These are phyloP conservation scores for sorghum (Sorghum bicolor) DNA, from an alignment of 176 grass and related monocot species.

Conservation along the genomic window Sorghum_bicolor_NCBIv3 NC_012871.2:74185001-74185500, in stretches of 20 bases:
- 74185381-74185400: background rate
- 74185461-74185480: background rate
- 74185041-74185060: no score
- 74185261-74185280: background rate
- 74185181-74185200: background rate
- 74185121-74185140: background rate
- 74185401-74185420: background rate
- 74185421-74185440: background rate
- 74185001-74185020: no score
- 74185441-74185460: background rate
- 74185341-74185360: background rate
- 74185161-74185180: constrained; percentile 1
- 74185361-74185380: background rate
- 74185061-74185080: no score
- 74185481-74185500: background rate
- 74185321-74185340: background rate
- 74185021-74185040: no score
- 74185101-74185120: no score
- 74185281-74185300: background rate
- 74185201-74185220: background rate
- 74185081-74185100: no score
- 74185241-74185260: background rate
- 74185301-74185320: background rate
- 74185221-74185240: background rate
- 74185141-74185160: constrained; percentile 23